A percentile compares a stretch with the other conserved stretches of the same genome.
These are phyloP conservation scores for Annulohypoxylon moriforme DNA, from an alignment of 495 filamentous ascomycete species.

Conservation along the genomic window DNA sequence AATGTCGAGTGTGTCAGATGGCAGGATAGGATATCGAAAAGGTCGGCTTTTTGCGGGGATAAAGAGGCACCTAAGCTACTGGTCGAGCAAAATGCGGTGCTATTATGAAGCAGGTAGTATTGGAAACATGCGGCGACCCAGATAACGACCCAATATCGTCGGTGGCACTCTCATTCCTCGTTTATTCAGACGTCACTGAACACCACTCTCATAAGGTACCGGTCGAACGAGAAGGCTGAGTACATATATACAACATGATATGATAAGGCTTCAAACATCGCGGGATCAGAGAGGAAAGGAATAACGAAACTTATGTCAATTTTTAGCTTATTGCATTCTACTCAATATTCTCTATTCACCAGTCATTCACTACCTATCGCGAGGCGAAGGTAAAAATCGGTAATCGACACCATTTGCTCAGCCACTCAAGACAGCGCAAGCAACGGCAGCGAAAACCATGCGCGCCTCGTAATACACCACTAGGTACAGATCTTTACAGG, in stretches of 20 bases:
- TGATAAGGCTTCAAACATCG: neutral
- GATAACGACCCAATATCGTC: constrained; percentile 39
- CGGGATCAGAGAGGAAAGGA: neutral
- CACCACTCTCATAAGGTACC: neutral
- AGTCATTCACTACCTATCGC: neutral
- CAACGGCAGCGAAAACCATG: constrained; percentile 16
- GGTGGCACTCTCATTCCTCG: constrained; percentile 32
- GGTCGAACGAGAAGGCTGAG: constrained; percentile 3
- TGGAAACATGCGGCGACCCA: constrained; percentile 41
- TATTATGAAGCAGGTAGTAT: constrained; percentile 38
- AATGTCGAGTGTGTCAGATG: constrained; percentile 40
- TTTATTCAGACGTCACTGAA: constrained; percentile 40
- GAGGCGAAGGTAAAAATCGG: neutral
- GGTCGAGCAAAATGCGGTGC: constrained; percentile 24
- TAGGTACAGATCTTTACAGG: neutral
- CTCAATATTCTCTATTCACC: neutral
- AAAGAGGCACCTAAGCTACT: constrained; percentile 26
- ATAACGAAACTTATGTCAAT: neutral
- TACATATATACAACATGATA: neutral
- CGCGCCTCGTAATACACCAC: constrained; percentile 10
- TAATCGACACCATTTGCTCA: constrained; percentile 23
- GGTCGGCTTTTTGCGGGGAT: constrained; percentile 44
- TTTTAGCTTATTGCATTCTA: neutral
- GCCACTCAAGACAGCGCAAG: constrained; percentile 32
- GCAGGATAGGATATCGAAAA: constrained; percentile 37